Conservation (phyloP, 2,329 filamentous ascomycete species). For the Monosporascus sp. region DNA sequence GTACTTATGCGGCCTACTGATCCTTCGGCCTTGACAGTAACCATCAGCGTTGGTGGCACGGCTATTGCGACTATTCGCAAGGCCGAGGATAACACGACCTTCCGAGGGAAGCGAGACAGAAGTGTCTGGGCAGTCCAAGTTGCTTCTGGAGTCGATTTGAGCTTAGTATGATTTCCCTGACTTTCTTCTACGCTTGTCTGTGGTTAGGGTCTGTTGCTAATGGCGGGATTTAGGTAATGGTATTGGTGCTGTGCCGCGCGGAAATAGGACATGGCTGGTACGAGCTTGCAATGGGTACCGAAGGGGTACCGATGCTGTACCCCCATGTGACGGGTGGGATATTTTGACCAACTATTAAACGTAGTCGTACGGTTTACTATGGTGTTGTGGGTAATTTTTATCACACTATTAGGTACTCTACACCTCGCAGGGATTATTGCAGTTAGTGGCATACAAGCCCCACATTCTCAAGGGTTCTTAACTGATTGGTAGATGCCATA, state of each 20-base stretch:
- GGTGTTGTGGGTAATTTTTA: too few relatives aligned
- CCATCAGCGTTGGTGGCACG: not conserved
- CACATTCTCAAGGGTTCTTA: too few relatives aligned
- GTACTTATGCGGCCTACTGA: constrained; percentile 4
- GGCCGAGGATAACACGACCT: not conserved
- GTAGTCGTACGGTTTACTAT: too few relatives aligned
- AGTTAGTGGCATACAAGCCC: too few relatives aligned
- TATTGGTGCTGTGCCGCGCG: constrained; percentile 6
- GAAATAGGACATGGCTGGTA: constrained; percentile 4
- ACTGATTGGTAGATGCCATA: too few relatives aligned
- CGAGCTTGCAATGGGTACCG: too few relatives aligned
- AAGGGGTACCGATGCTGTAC: too few relatives aligned
- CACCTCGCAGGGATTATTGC: too few relatives aligned
- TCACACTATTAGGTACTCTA: too few relatives aligned
- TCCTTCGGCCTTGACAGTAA: not conserved
- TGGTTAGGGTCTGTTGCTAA: not conserved
- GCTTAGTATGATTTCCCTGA: constrained; percentile 1
- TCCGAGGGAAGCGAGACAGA: not conserved
- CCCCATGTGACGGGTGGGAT: too few relatives aligned
- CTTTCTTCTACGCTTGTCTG: not conserved
- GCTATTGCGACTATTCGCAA: constrained; percentile 6
- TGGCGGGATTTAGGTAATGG: constrained; percentile 2
- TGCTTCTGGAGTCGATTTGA: constrained; percentile 5
- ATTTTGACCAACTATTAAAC: too few relatives aligned
- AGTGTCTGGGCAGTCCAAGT: constrained; percentile 5